Evolutionary conservation across 768 basidiomycete genomes (phyloP), one percentile per base, ranked within the genome.

Genomic region (Leucosporidium scottii): DNA sequence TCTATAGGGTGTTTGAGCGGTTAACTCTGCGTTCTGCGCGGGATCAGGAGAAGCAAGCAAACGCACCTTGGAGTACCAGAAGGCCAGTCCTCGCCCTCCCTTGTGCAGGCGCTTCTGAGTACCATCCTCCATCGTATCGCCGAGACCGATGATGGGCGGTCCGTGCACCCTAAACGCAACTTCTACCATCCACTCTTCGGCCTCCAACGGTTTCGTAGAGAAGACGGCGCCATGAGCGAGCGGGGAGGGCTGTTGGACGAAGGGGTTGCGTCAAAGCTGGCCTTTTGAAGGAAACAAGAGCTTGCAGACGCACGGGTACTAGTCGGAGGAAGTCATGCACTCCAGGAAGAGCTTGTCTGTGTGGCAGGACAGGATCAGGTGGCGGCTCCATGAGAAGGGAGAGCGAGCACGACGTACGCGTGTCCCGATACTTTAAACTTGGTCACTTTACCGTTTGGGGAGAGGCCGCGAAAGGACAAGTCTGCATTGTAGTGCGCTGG

Each of bases 111-210:
- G 20, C 59, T 69, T 66, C 60, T 47, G 59, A 10, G 28, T 30
- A 21, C 62, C 69, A 25, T 65, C 64, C n/a, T 55, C 53, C 1
- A 15, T 30, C 23, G 31, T 7, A n/a, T 72, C 65, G 4, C 58
- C 53, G 23, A 69, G 18, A 15, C 66, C 68, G 2, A 68, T 36
- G 20, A 53, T 62, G 1, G 62, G 48, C 2, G 71, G 66, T 0
- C 73, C 73, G n/a, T 76, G 75, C 0, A 73, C 62, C 6, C 75
- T 68, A 55, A 76, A 72, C 10, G 75, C 75, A 50, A 76, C 25
- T 36, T 76, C 75, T 44, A 65, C 74, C 54, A 76, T 65, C 74
- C 74, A 76, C 53, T 74, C 75, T 9, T 67, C 62, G 27, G 66
- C 34, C 6, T 64, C 48, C 34, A 76, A 50, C 8, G 64, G 63